phyloP scores from a whole-genome alignment of 441 rosid genomes.

The Pelargonium citronellum region DNA sequence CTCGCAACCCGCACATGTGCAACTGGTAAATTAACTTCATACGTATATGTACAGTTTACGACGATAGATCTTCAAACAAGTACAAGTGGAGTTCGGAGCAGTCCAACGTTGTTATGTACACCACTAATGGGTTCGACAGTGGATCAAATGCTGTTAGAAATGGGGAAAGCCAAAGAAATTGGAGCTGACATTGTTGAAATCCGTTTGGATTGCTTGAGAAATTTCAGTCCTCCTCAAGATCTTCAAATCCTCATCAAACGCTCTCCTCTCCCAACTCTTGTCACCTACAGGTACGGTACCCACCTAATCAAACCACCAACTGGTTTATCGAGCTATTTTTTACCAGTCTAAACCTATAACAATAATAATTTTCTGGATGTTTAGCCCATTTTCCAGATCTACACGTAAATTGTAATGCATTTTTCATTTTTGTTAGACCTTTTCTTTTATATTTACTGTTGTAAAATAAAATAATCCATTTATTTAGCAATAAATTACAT shows the following conservation, averaged over 20 bases:
- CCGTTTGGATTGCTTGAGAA: conserved; percentile 39
- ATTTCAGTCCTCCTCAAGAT: conserved; percentile 34
- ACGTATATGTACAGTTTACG: neutral
- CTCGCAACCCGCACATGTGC: too few species aligned
- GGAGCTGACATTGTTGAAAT: conserved; percentile 51
- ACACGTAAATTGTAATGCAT: too few species aligned
- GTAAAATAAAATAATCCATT: too few species aligned
- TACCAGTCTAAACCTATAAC: too few species aligned
- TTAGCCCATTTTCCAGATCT: too few species aligned
- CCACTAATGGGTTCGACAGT: conserved; percentile 44
- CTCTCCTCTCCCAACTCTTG: conserved; percentile 47
- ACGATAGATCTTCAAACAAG: conserved; percentile 28
- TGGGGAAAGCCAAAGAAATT: conserved; percentile 33
- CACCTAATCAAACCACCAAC: too few species aligned
- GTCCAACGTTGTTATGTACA: conserved; percentile 35
- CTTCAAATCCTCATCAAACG: conserved; percentile 34
- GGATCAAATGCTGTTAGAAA: conserved; percentile 34
- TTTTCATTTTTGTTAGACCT: too few species aligned
- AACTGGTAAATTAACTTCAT: too few species aligned
- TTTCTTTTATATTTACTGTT: too few species aligned
- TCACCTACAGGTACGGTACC: conserved; percentile 39
- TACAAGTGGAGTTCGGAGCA: conserved; percentile 33
- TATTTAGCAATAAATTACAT: too few species aligned
- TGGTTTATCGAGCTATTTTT: too few species aligned
- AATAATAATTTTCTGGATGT: too few species aligned